A percentile compares a stretch with the other conserved stretches of the same genome.
These are phyloP conservation scores for Lichtheimia hyalospora DNA, from an alignment of 371 early-diverging fungal species.

Conservation along the genomic window DNA sequence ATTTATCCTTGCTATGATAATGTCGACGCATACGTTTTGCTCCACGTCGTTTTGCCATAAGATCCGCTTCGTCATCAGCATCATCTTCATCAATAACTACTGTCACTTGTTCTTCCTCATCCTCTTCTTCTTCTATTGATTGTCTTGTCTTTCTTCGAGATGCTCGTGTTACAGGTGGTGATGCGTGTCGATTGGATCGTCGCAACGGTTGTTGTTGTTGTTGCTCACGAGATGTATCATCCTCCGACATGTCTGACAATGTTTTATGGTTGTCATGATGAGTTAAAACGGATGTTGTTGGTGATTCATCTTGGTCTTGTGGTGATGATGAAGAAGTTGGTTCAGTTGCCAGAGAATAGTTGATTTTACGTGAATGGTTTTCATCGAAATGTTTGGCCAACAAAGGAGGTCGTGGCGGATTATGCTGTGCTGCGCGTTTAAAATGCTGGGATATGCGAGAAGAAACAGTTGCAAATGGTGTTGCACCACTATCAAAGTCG, in stretches of 20 bases:
- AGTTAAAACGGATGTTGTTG: slow-evolving; percentile 2
- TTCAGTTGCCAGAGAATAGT: slow-evolving; percentile 70
- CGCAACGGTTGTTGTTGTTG: background rate
- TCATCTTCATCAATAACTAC: background rate
- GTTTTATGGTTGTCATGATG: slow-evolving; percentile 6
- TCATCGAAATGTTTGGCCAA: slow-evolving; percentile 74
- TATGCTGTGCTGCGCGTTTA: slow-evolving; percentile 73
- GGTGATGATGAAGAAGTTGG: slow-evolving; percentile 1
- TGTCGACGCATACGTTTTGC: slow-evolving; percentile 18
- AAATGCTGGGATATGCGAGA: slow-evolving; percentile 87
- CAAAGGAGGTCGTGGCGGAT: slow-evolving; percentile 74
- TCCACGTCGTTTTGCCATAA: background rate
- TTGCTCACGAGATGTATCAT: background rate
- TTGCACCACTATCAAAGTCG: slow-evolving; percentile 59
- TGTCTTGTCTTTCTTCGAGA: slow-evolving; percentile 3
- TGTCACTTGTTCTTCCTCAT: background rate
- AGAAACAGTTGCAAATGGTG: slow-evolving; percentile 85
- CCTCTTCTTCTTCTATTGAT: background rate
- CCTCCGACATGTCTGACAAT: too few species aligned
- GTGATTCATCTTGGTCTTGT: background rate
- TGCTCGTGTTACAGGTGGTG: slow-evolving; percentile 1
- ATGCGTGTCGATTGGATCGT: slow-evolving; percentile 8
- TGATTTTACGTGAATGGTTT: slow-evolving; percentile 74
- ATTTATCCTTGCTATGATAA: slow-evolving; percentile 13
- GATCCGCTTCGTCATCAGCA: slow-evolving; percentile 15